These are phyloP conservation scores for Tieghemiomyces parasiticus DNA, from an alignment of 192 early-diverging fungal genomes.

Conservation along the genomic window DNA sequence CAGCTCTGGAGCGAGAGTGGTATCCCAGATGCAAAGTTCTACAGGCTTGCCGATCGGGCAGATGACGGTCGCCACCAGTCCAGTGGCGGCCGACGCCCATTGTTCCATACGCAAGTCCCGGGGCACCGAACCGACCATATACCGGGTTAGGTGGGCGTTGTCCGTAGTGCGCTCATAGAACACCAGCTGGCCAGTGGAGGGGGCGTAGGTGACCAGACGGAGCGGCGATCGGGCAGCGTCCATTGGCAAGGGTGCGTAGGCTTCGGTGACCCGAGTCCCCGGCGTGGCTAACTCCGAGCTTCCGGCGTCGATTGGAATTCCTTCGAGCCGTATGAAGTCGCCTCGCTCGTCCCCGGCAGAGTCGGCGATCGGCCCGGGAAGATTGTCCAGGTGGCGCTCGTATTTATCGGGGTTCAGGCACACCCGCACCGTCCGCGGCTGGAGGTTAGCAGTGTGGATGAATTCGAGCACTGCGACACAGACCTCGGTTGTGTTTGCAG, in stretches of 20 bases:
- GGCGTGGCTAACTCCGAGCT: no score
- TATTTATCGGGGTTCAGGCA: not conserved
- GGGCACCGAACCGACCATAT: not conserved
- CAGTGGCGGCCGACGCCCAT: not conserved
- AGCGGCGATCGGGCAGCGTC: not conserved
- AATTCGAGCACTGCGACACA: not conserved
- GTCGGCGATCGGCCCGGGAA: no score
- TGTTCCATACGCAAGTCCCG: not conserved
- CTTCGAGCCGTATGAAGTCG: no score
- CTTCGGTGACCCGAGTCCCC: no score
- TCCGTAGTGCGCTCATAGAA: not conserved
- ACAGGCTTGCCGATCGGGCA: no score
- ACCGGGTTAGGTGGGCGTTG: not conserved
- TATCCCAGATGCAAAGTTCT: not conserved
- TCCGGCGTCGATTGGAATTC: no score
- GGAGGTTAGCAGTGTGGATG: not conserved
- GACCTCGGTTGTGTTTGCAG: not conserved
- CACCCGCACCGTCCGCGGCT: not conserved
- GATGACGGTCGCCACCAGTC: not conserved
- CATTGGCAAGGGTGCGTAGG: not conserved
- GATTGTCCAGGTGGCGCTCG: no score
- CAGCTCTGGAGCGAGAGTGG: not conserved
- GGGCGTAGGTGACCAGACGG: not conserved
- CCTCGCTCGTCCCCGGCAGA: no score
- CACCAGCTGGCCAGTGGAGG: not conserved